Percentiles rank a stretch among this genome's conserved stretches.
phyloP scores from a whole-genome alignment of 768 basidiomycete species.

The Pulveroboletus ravenelii region DNA sequence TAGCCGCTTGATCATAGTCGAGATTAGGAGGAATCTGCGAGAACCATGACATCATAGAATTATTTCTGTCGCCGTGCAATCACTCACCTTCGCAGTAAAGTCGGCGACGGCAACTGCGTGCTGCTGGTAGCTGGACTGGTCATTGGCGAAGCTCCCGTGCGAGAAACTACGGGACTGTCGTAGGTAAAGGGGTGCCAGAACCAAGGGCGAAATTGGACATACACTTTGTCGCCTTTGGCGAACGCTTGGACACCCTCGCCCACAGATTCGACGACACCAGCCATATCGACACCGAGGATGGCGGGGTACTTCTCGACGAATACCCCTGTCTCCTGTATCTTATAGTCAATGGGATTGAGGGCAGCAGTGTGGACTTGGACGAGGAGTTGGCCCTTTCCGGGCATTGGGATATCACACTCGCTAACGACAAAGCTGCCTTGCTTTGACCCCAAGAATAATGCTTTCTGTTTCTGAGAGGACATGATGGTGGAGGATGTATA shows the following conservation, averaged over 20 bases:
- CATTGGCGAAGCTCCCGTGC: slow-evolving; percentile 30
- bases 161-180: slow-evolving; percentile 7
- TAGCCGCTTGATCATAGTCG: slow-evolving; percentile 41
- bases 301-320: slow-evolving; percentile 34
- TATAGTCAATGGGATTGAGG: slow-evolving; percentile 47
- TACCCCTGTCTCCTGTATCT: slow-evolving; percentile 29
- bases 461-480: slow-evolving; percentile 26
- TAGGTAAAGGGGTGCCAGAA: neutral
- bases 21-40: slow-evolving; percentile 41
- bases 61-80: neutral
- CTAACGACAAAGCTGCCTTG: slow-evolving; percentile 30
- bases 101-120: slow-evolving; percentile 32
- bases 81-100: slow-evolving; percentile 35
- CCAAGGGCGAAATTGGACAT: slow-evolving; percentile 6
- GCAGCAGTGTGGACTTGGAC: slow-evolving; percentile 37
- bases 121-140: slow-evolving; percentile 37
- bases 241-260: slow-evolving; percentile 35
- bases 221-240: slow-evolving; percentile 40
- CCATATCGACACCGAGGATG: slow-evolving; percentile 33
- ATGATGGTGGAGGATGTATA: slow-evolving; percentile 15
- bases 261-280: slow-evolving; percentile 37
- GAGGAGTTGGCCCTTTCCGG: slow-evolving; percentile 38
- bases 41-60: slow-evolving; percentile 2
- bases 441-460: slow-evolving; percentile 25
- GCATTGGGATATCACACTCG: slow-evolving; percentile 26